Percentiles rank a stretch among this genome's conserved stretches.
These are phyloP conservation scores for Daldinia childiae DNA, from an alignment of 495 filamentous ascomycete genomes.

Conservation along the genomic window DNA sequence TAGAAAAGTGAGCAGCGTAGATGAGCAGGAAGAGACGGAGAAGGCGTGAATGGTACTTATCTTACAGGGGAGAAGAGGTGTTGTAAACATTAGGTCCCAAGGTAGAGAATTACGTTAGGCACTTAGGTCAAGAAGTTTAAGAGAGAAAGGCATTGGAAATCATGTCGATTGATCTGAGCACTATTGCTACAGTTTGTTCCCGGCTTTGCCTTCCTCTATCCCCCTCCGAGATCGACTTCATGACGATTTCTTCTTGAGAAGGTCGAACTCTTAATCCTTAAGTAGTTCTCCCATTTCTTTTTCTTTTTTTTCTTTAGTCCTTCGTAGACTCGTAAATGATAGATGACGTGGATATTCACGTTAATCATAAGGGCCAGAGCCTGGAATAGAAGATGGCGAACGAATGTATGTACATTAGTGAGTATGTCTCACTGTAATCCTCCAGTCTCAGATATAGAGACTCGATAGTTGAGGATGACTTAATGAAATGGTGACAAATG, in stretches of 20 bases:
- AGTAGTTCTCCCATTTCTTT: background rate
- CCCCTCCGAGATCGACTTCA: background rate
- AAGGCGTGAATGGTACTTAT: conserved; percentile 48
- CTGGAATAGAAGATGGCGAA: conserved; percentile 22
- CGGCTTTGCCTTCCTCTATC: background rate
- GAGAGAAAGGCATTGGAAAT: conserved; percentile 9
- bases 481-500: conserved; percentile 9
- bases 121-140: background rate
- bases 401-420: conserved; percentile 35
- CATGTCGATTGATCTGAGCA: conserved; percentile 16
- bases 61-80: conserved; percentile 6
- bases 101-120: background rate
- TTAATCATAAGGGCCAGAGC: conserved; percentile 18
- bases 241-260: background rate
- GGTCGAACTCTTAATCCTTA: background rate
- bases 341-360: conserved; percentile 14
- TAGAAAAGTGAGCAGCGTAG: conserved; percentile 59
- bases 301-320: background rate
- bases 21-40: conserved; percentile 69
- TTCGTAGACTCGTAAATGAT: conserved; percentile 37
- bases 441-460: background rate
- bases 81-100: background rate
- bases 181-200: conserved; percentile 4
- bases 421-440: conserved; percentile 8
- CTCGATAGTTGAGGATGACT: conserved; percentile 5